phyloP scores from a whole-genome alignment of 2,329 filamentous ascomycete species.

The Aspergillus brunneoviolaceus region DNA sequence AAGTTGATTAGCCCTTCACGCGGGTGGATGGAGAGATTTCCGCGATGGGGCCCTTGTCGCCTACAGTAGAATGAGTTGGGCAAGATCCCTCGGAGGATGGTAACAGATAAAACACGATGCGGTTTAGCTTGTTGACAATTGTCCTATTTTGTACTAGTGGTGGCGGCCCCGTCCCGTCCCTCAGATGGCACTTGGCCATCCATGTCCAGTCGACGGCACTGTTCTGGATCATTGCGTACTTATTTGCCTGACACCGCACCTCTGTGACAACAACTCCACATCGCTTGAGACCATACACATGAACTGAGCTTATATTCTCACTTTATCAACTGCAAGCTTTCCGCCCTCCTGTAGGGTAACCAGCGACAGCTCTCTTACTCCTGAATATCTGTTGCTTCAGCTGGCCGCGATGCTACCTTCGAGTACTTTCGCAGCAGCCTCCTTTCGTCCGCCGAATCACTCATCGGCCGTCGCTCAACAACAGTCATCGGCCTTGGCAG shows the following conservation, averaged over 20 bases:
- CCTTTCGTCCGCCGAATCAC: constrained; percentile 32
- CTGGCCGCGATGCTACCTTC: constrained; percentile 32
- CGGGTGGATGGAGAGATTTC: background rate
- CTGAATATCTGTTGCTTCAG: too few species aligned
- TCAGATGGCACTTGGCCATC: background rate
- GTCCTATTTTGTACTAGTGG: constrained; percentile 32
- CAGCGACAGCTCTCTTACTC: too few species aligned
- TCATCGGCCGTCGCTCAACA: constrained; percentile 36
- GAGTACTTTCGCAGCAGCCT: constrained; percentile 25
- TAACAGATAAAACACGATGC: background rate
- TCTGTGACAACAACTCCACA: background rate
- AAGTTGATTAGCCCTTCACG: background rate
- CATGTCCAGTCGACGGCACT: background rate
- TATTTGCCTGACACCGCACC: background rate
- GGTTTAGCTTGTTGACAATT: constrained; percentile 40
- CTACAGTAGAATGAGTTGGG: constrained; percentile 5
- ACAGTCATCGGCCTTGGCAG: constrained; percentile 58
- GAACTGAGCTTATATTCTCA: too few species aligned
- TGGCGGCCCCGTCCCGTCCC: background rate
- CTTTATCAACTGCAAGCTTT: too few species aligned
- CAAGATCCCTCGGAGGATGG: background rate
- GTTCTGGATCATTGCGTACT: background rate
- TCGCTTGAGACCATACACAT: too few species aligned
- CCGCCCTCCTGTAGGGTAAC: too few species aligned
- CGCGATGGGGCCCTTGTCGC: background rate